Evolutionary conservation across 768 basidiomycete genomes (phyloP).

Genomic region (Atractiella rhizophila): DNA sequence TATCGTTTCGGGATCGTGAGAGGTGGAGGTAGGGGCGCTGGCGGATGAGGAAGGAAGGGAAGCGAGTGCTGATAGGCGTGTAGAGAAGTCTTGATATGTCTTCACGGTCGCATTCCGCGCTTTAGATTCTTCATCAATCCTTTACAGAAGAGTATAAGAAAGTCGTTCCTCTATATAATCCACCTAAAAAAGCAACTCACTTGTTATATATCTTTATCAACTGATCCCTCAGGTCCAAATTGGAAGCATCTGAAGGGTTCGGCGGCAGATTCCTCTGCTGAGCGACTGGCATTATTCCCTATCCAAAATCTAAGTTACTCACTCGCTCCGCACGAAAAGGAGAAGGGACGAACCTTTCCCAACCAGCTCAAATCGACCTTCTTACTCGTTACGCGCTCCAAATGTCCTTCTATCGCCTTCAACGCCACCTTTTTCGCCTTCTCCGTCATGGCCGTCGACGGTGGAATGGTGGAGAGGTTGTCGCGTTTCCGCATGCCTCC

Average conservation of each 20-base stretch:
- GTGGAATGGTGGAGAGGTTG: not conserved
- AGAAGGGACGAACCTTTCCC: too few species aligned
- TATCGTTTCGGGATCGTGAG: not conserved
- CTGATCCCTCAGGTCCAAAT: slow-evolving; percentile 1
- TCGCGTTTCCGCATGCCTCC: too few species aligned
- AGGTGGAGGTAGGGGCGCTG: not conserved
- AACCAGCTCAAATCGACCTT: slow-evolving; percentile 3
- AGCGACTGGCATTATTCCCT: not conserved
- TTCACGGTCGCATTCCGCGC: slow-evolving; percentile 4
- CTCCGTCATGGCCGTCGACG: not conserved
- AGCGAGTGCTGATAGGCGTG: not conserved
- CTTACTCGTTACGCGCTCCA: slow-evolving; percentile 2
- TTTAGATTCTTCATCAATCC: slow-evolving; percentile 1
- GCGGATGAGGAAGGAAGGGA: not conserved
- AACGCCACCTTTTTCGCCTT: not conserved
- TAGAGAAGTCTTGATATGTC: slow-evolving; percentile 2
- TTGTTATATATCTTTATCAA: too few species aligned
- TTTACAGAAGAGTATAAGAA: not conserved
- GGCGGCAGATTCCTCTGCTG: slow-evolving; percentile 1
- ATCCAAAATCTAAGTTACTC: too few species aligned
- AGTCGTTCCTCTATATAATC: too few species aligned
- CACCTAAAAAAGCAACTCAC: too few species aligned
- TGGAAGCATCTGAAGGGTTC: slow-evolving; percentile 1
- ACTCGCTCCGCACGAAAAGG: not conserved
- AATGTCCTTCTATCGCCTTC: not conserved